Base-by-base conservation (phyloP, 345 rosid genomes). In the Laguncularia racemosa region DNA sequence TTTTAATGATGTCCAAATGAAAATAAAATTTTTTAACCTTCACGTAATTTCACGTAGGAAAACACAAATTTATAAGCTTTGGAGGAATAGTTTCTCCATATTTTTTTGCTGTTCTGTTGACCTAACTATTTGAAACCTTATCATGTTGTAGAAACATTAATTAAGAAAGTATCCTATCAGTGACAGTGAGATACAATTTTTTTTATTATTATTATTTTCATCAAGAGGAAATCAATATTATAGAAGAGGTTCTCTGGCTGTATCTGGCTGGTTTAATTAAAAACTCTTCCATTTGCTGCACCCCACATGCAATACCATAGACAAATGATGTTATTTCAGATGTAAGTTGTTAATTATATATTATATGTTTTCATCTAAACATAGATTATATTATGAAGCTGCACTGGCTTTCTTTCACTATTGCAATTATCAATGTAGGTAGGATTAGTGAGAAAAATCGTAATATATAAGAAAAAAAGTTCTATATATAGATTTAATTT, bases 241-340 rank as follows among this genome's bases (percentile, higher is more conserved):
- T 4, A 62, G 54, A 60, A 60, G 53, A 48, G 66, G 53, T 61
- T 70, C 70, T 47, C 63, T 62, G 50, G 63, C 50, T 47, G 50
- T 62, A 62, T 40, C 50, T 50, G 77, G 56, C 52, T 23, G 15
- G 46, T 53, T 10, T 49, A 16, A 50, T 62, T 57, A 47, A 54
- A 45, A 14, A 6, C 48, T 48, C 28, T 33, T 56, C 50, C 7
- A 33, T 46, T 16, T 21, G 59, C 52, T 62, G 62, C 73, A 71
- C 52, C 52, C 61, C 84, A 73, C 75, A 71, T 71, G 79, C 68
- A 56, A 44, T 52, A 53, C 44, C 70, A 59, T 40, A 26, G 3
- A 17, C 6, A 26, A 23, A 64, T 12, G 18, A 14, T n/a, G 53
- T 28, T 28, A 16, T 16, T 16, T 2, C 20, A 38, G 43, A 61